Evolutionary conservation across 805 yeast genomes (phyloP), one percentile per base, ranked within the genome.

Genomic region (Candida cerambycidarum): DNA sequence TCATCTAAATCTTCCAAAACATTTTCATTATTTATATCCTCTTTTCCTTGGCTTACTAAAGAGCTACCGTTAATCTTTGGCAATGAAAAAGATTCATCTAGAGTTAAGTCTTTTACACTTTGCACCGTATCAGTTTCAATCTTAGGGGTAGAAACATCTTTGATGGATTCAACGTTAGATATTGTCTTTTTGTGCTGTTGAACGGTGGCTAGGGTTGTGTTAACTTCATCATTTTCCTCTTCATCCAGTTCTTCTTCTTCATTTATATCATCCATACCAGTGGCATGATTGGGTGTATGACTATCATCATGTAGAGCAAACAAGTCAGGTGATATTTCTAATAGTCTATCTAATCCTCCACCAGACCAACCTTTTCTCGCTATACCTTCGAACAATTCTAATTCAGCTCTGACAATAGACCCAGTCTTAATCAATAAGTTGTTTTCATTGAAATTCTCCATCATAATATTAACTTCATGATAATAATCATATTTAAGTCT

Each of bases 291-390:
- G 10, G 57, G 61, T 14, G 62, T 67, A 18, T 59, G 72, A n/a
- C n/a, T n/a, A n/a, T 34, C 39, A 15, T 48, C 50, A 23, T 39
- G 41, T 3, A 41, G 38, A n/a, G 57, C 63, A 43, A 63, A 62
- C 17, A 63, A 42, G 57, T 85, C 93, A 1, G 85, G 83, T 29
- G 86, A 80, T 25, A 75, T 68, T 1, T 79, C 68, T 17, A 85
- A 65, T 41, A 85, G 64, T 18, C 76, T 82, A 55, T 88, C 96
- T 25, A 89, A 64, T 0, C 96, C 96, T 19, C 92, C 93, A 11
- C 95, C 96, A 3, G 84, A 75, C 87, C 89, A 83, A 4, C 95
- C 93, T 56, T 89, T 89, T 43, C 80, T 72, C 0, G 95, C 95
- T 16, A 89, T 79, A 19, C 85, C 83, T 54, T 86, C 95, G 52